phyloP scores from a whole-genome alignment of 2,329 filamentous ascomycete genomes.

The Monosporascus sp. region DNA sequence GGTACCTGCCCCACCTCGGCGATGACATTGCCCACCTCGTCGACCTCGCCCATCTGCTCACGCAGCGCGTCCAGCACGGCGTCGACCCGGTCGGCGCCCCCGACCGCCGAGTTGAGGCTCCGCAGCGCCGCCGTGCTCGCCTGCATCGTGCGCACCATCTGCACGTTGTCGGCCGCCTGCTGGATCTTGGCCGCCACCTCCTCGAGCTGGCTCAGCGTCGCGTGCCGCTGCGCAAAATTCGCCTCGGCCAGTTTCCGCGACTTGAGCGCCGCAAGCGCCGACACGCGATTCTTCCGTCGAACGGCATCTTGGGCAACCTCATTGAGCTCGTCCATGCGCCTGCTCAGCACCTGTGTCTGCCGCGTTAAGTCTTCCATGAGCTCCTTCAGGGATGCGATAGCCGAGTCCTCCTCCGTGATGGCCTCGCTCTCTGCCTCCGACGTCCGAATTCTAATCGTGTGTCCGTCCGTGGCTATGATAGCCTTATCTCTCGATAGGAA shows the following conservation, averaged over 20 bases:
- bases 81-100: constrained; percentile 70
- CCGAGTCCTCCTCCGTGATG: constrained; percentile 73
- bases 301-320: constrained; percentile 65
- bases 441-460: constrained; percentile 69
- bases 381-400: constrained; percentile 78
- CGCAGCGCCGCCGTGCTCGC: constrained; percentile 68
- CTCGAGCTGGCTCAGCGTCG: constrained; percentile 75
- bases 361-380: constrained; percentile 70
- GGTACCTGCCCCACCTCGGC: constrained; percentile 51
- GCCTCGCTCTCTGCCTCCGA: constrained; percentile 32
- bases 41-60: constrained; percentile 74
- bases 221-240: constrained; percentile 64
- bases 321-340: constrained; percentile 61
- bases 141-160: constrained; percentile 78
- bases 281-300: constrained; percentile 63
- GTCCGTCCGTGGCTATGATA: constrained; percentile 53
- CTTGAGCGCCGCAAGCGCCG: constrained; percentile 72
- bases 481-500: constrained; percentile 65
- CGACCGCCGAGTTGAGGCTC: constrained; percentile 69
- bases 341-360: constrained; percentile 62
- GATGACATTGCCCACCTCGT: constrained; percentile 76
- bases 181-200: constrained; percentile 78
- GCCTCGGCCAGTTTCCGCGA: constrained; percentile 78
- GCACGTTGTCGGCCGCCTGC: constrained; percentile 77
- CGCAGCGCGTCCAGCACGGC: constrained; percentile 68